Evolutionary conservation across 2,329 filamentous ascomycete species (phyloP).

Genomic region (Trichothecium sympodiale): DNA sequence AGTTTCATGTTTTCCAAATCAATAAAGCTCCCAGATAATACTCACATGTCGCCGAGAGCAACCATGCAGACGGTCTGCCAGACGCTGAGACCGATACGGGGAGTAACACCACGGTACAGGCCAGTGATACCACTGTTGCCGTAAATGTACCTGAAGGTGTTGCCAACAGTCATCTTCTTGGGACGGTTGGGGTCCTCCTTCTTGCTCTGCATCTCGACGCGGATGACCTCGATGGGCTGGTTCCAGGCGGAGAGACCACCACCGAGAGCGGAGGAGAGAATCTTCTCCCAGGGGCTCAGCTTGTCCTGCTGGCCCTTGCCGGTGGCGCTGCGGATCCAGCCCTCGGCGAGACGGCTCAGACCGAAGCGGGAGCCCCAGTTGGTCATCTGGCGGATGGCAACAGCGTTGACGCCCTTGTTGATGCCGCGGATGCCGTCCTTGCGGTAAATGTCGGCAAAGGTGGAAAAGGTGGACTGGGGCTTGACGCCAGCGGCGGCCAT

Average conservation of each 20-base stretch:
- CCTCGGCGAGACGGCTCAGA: conserved; percentile 82
- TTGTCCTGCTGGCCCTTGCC: conserved; percentile 73
- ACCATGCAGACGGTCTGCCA: conserved; percentile 99
- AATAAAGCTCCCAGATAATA: conserved; percentile 15
- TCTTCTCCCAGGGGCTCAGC: conserved; percentile 74
- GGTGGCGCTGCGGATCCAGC: conserved; percentile 67
- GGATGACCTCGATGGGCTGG: conserved; percentile 98
- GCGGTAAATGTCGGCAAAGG: conserved; percentile 95
- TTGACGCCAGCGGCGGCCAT: conserved; percentile 71
- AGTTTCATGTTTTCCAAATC: conserved; percentile 12
- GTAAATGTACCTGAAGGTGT: conserved; percentile 82
- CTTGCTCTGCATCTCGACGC: conserved; percentile 99
- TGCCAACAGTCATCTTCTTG: conserved; percentile 97
- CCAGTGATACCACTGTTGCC: conserved; percentile 76
- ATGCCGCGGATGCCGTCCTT: conserved; percentile 89
- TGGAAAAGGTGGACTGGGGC: conserved; percentile 82
- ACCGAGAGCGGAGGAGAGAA: conserved; percentile 74
- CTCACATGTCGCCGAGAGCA: conserved; percentile 93
- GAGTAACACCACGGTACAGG: conserved; percentile 89
- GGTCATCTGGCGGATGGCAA: conserved; percentile 97
- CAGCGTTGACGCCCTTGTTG: conserved; percentile 97
- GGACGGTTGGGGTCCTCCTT: conserved; percentile 94
- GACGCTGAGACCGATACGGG: conserved; percentile 86
- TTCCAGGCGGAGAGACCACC: conserved; percentile 97
- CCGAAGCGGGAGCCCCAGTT: conserved; percentile 98